These are phyloP conservation scores for Passalora sequoiae DNA, from an alignment of 2,329 filamentous ascomycete species.

Conservation along the genomic window DNA sequence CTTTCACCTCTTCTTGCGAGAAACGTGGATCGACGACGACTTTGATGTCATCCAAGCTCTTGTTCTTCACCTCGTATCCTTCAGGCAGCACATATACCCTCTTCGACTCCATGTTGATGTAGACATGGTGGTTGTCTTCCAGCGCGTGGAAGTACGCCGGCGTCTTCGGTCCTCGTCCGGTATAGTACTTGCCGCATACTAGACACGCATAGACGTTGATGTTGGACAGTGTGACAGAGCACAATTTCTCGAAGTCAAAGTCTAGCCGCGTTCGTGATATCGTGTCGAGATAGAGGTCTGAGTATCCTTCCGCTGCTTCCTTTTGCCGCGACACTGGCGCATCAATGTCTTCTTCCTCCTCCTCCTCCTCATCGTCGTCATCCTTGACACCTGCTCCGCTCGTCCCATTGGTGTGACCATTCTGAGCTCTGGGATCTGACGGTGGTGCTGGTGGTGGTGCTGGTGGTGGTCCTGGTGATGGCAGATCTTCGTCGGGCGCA, in stretches of 20 bases:
- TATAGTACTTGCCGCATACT: constrained; percentile 96
- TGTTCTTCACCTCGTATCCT: constrained; percentile 92
- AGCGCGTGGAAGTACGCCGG: constrained; percentile 97
- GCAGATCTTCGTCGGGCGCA: constrained; percentile 34
- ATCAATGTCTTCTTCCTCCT: constrained; percentile 27
- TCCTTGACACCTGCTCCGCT: constrained; percentile 34
- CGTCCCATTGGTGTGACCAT: constrained; percentile 31
- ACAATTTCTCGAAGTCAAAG: constrained; percentile 98
- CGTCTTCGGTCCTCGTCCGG: constrained; percentile 87
- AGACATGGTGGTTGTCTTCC: constrained; percentile 93
- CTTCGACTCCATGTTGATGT: constrained; percentile 93
- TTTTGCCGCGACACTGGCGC: constrained; percentile 58
- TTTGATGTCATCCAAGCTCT: constrained; percentile 95
- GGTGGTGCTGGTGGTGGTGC: constrained; percentile 11
- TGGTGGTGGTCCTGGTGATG: constrained; percentile 26
- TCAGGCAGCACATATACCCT: constrained; percentile 90
- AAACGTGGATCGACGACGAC: constrained; percentile 92
- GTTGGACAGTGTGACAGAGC: constrained; percentile 90
- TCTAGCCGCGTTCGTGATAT: constrained; percentile 89
- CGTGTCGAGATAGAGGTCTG: constrained; percentile 94
- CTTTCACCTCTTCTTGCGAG: constrained; percentile 70
- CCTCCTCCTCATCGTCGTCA: constrained; percentile 33
- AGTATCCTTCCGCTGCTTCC: constrained; percentile 80
- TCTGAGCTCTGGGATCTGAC: constrained; percentile 24
- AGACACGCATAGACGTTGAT: constrained; percentile 98